Evolutionary conservation across 2,329 filamentous ascomycete genomes (phyloP).

Genomic region (Colletotrichum eleusines): DNA sequence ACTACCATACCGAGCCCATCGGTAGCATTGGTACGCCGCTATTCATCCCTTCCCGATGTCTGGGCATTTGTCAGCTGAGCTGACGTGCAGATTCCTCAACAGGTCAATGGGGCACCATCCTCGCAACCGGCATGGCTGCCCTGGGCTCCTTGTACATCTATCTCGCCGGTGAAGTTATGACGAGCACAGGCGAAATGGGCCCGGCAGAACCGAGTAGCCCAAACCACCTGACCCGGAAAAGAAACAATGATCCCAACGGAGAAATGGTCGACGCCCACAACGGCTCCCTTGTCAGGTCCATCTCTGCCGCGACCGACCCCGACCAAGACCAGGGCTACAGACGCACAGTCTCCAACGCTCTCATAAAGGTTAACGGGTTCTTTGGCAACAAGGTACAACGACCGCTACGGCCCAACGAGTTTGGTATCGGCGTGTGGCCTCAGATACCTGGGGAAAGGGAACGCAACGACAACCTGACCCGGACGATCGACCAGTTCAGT

Average conservation of each 20-base stretch:
- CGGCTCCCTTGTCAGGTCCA: background rate
- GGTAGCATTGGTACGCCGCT: conserved; percentile 65
- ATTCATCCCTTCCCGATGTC: background rate
- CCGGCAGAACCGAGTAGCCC: background rate
- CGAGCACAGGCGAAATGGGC: background rate
- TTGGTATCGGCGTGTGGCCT: conserved; percentile 56
- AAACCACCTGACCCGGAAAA: background rate
- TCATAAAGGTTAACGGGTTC: conserved; percentile 59
- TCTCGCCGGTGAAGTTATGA: conserved; percentile 52
- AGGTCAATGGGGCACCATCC: conserved; percentile 72
- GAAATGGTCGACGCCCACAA: background rate
- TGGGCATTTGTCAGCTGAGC: background rate
- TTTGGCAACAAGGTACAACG: conserved; percentile 54
- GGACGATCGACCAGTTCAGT: conserved; percentile 56
- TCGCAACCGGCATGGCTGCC: conserved; percentile 68
- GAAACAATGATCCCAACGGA: background rate
- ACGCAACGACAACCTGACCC: conserved; percentile 56
- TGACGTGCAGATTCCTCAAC: background rate
- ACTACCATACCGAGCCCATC: conserved; percentile 72
- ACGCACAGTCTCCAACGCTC: conserved; percentile 55
- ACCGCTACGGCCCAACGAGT: background rate
- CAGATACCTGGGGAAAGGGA: conserved; percentile 65
- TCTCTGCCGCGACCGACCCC: background rate
- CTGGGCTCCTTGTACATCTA: conserved; percentile 70
- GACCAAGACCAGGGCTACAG: conserved; percentile 42